Base-by-base conservation (phyloP, 768 basidiomycete species). In the Ephemerocybe angulata region DNA sequence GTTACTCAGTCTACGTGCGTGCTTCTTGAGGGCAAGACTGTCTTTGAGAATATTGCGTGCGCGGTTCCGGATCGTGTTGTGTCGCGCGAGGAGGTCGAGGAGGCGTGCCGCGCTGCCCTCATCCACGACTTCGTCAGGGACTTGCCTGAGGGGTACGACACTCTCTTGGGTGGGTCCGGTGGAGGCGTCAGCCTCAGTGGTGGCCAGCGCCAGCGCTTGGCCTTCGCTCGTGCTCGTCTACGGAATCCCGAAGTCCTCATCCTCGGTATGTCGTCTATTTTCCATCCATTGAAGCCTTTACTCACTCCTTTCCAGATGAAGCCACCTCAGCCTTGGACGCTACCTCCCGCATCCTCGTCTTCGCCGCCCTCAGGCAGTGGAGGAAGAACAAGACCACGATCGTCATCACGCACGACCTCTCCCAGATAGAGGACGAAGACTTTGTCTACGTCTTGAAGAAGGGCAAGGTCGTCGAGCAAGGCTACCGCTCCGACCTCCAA, bases 381-480 rank as follows among this genome's bases (percentile, higher is more conserved):
- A 78, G 91, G 6, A 64, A 66, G 15, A 87, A 88, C 72, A 85
- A 83, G 62, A 98, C 92, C 4, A 97, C 92, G 5, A 86, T 95
- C 65, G 87, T 95, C 58, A 97, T 98, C 67, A 98, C 96, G 0
- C 96, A 98, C 69, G 97, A 98, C 62, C 83, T 98, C 17, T 86
- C 87, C 1, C 90, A 94, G 60, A 88, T 99, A 59, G 70, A 71
- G 21, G 50, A 72, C 0, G 68, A 75, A 13, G 95, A 98, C 68
- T 98, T 97, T 60, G 91, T 97, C 12, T 97, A 98, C 66, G 90
- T 98, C 2, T 85, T 98, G 75, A 83, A 85, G 60, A 77, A 84
- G 19, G 96, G 95, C 0, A 61, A 66, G 0, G 83, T 97, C 28
- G 87, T 87, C 44, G 92, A 98, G 66, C 88, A 93, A 62, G 97